These are phyloP conservation scores for Podochytrium sp. DNA, from an alignment of 192 early-diverging fungal species.

Conservation along the genomic window DNA sequence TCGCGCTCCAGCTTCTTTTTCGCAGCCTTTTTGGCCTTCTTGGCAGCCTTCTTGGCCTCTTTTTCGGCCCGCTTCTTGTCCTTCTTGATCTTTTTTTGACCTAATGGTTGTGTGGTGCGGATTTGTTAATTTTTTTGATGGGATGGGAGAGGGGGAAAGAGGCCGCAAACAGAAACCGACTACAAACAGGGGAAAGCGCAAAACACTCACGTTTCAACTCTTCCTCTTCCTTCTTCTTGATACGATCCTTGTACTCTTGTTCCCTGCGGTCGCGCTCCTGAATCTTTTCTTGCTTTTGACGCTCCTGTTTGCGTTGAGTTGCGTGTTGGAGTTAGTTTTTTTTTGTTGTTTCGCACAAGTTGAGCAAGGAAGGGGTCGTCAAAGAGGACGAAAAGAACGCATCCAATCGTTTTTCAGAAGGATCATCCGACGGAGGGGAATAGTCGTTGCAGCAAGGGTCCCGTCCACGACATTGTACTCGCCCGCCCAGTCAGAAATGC, in stretches of 20 bases:
- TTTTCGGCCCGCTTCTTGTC: constrained; percentile 31
- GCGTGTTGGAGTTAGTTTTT: not conserved
- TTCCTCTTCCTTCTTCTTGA: constrained; percentile 30
- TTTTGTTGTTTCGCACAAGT: too few relatives aligned
- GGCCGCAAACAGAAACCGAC: too few relatives aligned
- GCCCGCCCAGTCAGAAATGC: too few relatives aligned
- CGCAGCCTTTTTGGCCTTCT: constrained; percentile 27
- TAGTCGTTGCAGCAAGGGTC: too few relatives aligned
- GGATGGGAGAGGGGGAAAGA: not conserved
- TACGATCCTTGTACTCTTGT: constrained; percentile 32
- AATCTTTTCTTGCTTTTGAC: constrained; percentile 41
- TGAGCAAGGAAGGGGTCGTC: too few relatives aligned
- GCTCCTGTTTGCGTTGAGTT: constrained; percentile 25
- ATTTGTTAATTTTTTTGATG: too few relatives aligned
- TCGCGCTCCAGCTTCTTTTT: constrained; percentile 1
- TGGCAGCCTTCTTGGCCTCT: constrained; percentile 21
- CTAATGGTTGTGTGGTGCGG: too few relatives aligned
- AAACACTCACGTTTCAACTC: constrained; percentile 41
- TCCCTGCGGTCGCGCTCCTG: constrained; percentile 25
- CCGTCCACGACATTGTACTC: too few relatives aligned
- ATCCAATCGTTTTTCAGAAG: too few relatives aligned
- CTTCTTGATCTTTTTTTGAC: constrained; percentile 3
- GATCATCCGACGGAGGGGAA: too few relatives aligned
- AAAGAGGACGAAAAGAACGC: too few relatives aligned
- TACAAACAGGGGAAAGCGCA: too few relatives aligned